Conservation (phyloP, 2,329 filamentous ascomycete species). For the Arthrinium phaeospermum region DNA sequence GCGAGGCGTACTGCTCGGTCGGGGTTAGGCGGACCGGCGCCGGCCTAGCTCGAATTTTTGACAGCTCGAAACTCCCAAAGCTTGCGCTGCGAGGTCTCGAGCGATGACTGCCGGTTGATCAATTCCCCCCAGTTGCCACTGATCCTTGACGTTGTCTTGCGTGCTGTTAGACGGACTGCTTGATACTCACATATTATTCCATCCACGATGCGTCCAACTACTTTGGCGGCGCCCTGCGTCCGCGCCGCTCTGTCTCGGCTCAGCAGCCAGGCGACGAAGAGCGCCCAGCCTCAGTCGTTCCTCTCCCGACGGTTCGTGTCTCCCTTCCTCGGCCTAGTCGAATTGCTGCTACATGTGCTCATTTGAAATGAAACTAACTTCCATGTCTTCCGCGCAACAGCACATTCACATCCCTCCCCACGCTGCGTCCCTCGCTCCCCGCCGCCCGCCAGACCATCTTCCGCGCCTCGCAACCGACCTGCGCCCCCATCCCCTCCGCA, state of each 20-base stretch:
- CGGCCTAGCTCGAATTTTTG: conserved; percentile 9
- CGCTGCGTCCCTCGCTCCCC: conserved; percentile 54
- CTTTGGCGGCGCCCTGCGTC: conserved; percentile 17
- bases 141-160: too few relatives aligned
- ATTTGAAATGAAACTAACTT: not conserved
- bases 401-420: conserved; percentile 55
- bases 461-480: conserved; percentile 35
- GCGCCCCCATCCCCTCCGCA: conserved; percentile 33
- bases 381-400: conserved; percentile 34
- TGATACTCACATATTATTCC: too few relatives aligned
- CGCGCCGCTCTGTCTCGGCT: conserved; percentile 20
- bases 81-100: not conserved
- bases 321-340: not conserved
- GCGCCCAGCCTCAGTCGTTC: not conserved
- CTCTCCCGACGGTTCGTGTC: not conserved
- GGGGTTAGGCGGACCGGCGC: conserved; percentile 13
- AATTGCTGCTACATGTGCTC: not conserved
- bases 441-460: conserved; percentile 35
- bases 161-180: not conserved
- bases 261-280: conserved; percentile 17
- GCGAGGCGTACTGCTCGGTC: not conserved
- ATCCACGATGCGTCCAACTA: conserved; percentile 14
- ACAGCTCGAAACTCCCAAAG: not conserved
- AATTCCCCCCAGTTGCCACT: not conserved
- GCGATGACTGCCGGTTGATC: not conserved